Conservation (phyloP, 179 eudicot species). For the Patellifolia procumbens region DNA sequence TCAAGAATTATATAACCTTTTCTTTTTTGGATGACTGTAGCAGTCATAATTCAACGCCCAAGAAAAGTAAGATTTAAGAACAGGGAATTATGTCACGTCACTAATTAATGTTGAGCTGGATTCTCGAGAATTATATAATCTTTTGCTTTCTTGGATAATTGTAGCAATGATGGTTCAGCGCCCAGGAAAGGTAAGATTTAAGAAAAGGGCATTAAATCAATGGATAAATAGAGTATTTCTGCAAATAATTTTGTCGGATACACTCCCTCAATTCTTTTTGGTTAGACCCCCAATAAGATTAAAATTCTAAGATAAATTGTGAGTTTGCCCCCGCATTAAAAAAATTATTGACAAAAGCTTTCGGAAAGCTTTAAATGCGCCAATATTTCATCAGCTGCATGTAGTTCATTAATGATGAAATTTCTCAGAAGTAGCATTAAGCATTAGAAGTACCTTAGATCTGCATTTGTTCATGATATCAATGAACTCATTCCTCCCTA, state of each 20-base stretch:
- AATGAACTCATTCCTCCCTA: slow-evolving; percentile 98
- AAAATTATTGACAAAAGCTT: slow-evolving; percentile 5
- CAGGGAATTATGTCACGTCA: too few species aligned
- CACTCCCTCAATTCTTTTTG: neutral
- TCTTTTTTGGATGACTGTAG: too few species aligned
- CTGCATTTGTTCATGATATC: slow-evolving; percentile 99
- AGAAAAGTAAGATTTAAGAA: too few species aligned
- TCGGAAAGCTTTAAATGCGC: slow-evolving; percentile 1
- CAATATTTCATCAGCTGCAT: neutral
- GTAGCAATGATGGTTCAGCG: neutral
- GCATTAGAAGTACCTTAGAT: slow-evolving; percentile 70
- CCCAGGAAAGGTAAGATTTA: neutral
- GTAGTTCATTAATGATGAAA: neutral
- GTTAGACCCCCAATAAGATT: neutral
- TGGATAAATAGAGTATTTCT: neutral
- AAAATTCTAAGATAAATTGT: neutral
- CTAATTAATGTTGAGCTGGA: neutral
- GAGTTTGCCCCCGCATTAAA: neutral
- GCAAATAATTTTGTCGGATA: neutral
- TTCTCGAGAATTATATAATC: neutral
- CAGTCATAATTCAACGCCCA: too few species aligned
- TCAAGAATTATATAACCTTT: too few species aligned
- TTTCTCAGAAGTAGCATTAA: slow-evolving; percentile 8
- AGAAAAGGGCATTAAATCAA: neutral
- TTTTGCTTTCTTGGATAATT: neutral